phyloP scores from a whole-genome alignment of 352 stramenopile genomes.

The Nothophytophthora sp. region DNA sequence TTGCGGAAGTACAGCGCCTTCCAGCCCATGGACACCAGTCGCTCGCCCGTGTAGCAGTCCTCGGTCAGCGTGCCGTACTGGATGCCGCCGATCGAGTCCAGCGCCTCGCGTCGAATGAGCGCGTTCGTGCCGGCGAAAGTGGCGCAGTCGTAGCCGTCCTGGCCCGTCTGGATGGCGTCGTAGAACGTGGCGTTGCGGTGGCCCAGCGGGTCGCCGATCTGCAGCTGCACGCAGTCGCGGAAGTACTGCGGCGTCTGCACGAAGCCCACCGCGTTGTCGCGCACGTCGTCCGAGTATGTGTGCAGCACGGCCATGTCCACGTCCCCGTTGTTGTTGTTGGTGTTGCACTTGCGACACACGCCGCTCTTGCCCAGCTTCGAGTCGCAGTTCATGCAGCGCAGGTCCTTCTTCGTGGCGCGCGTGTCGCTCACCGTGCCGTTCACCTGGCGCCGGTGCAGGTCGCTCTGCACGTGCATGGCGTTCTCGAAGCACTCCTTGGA shows the following conservation, averaged over 20 bases:
- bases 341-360: slow-evolving; percentile 63
- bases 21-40: slow-evolving; percentile 84
- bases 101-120: slow-evolving; percentile 71
- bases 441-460: slow-evolving; percentile 67
- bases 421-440: slow-evolving; percentile 67
- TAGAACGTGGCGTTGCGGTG: slow-evolving; percentile 79
- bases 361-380: slow-evolving; percentile 59
- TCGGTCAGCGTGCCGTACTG: slow-evolving; percentile 77
- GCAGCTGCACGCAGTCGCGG: slow-evolving; percentile 66
- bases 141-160: slow-evolving; percentile 73
- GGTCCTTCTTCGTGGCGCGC: slow-evolving; percentile 42
- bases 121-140: slow-evolving; percentile 78
- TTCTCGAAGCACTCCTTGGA: slow-evolving; percentile 83
- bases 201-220: slow-evolving; percentile 57
- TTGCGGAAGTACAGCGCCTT: slow-evolving; percentile 81
- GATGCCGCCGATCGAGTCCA: slow-evolving; percentile 77
- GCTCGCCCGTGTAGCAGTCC: slow-evolving; percentile 76
- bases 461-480: slow-evolving; percentile 61
- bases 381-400: slow-evolving; percentile 52
- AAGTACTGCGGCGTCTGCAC: slow-evolving; percentile 81
- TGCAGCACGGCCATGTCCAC: slow-evolving; percentile 45
- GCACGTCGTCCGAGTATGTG: slow-evolving; percentile 74
- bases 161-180: slow-evolving; percentile 69
- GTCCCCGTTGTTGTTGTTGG: slow-evolving; percentile 43
- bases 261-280: slow-evolving; percentile 72